These are phyloP conservation scores for Fraxinus americana DNA, from an alignment of 257 asterid genomes.

Conservation along the genomic window DNA sequence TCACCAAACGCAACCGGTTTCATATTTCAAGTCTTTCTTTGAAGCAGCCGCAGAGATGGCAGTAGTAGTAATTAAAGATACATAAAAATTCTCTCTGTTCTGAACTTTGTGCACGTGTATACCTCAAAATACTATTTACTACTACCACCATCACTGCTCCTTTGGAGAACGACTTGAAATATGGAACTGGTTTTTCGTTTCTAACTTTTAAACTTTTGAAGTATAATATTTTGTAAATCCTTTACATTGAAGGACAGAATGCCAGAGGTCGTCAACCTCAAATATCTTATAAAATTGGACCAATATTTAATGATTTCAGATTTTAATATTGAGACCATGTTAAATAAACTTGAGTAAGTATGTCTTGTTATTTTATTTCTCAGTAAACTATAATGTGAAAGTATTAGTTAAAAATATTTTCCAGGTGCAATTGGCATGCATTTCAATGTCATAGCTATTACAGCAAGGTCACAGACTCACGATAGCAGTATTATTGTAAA, in stretches of 20 bases:
- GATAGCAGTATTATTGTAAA: not conserved
- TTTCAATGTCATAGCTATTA: not conserved
- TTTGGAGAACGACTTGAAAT: not conserved
- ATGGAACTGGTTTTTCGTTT: not conserved
- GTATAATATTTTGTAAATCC: not conserved
- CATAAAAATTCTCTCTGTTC: not conserved
- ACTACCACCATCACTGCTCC: not conserved
- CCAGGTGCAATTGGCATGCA: not conserved
- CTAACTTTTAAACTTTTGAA: not conserved
- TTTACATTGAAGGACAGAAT: not conserved
- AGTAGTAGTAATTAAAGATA: constrained; percentile 2
- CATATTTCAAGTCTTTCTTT: constrained; percentile 6
- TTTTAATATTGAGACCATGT: constrained; percentile 12
- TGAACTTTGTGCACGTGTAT: not conserved
- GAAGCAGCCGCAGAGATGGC: not conserved
- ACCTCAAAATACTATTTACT: not conserved
- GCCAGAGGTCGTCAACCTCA: not conserved
- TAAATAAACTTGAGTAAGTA: not conserved
- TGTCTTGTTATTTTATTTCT: constrained; percentile 23
- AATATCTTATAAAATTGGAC: not conserved
- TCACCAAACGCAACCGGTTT: not conserved
- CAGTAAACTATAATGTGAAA: constrained; percentile 18
- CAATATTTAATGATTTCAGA: constrained; percentile 14
- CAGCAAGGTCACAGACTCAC: not conserved
- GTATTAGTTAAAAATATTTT: not conserved